These are phyloP conservation scores for Phytophthora hibernalis DNA, from an alignment of 352 stramenopile species.

Conservation along the genomic window DNA sequence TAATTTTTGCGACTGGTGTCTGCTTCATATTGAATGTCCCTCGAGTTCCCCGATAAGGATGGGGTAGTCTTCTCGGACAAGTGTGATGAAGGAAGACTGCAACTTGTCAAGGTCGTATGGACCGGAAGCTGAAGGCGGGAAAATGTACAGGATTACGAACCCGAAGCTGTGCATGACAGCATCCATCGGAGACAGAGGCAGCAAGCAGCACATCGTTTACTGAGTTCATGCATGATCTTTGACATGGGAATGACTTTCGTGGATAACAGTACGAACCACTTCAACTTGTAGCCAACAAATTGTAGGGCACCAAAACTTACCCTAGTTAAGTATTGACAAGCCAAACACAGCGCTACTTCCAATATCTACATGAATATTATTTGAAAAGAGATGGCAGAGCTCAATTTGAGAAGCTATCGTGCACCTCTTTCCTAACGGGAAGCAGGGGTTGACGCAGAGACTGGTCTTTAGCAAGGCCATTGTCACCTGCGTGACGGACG, in stretches of 20 bases:
- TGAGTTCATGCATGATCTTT: background rate
- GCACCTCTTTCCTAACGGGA: background rate
- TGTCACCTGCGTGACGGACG: background rate
- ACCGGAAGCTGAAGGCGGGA: conserved; percentile 27
- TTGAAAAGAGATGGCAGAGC: too few relatives aligned
- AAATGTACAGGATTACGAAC: conserved; percentile 67
- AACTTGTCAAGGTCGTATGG: conserved; percentile 47
- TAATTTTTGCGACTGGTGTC: conserved; percentile 2
- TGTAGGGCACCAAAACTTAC: too few relatives aligned
- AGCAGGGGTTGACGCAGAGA: conserved; percentile 13
- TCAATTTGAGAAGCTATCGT: background rate
- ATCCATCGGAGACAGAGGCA: conserved; percentile 60
- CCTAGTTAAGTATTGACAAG: too few relatives aligned
- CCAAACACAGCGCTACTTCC: too few relatives aligned
- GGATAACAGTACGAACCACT: background rate
- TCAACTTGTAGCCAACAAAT: too few relatives aligned
- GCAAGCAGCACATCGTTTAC: conserved; percentile 24
- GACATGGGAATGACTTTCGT: background rate
- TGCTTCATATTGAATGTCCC: conserved; percentile 46
- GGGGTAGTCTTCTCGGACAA: conserved; percentile 53
- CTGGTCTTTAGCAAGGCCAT: background rate
- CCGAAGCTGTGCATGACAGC: conserved; percentile 51
- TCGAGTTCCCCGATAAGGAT: conserved; percentile 44
- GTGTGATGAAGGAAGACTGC: conserved; percentile 32
- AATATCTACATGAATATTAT: too few relatives aligned